These are phyloP conservation scores for Jaminaea rosea DNA, from an alignment of 1,284 basidiomycete genomes.

Conservation along the genomic window DNA sequence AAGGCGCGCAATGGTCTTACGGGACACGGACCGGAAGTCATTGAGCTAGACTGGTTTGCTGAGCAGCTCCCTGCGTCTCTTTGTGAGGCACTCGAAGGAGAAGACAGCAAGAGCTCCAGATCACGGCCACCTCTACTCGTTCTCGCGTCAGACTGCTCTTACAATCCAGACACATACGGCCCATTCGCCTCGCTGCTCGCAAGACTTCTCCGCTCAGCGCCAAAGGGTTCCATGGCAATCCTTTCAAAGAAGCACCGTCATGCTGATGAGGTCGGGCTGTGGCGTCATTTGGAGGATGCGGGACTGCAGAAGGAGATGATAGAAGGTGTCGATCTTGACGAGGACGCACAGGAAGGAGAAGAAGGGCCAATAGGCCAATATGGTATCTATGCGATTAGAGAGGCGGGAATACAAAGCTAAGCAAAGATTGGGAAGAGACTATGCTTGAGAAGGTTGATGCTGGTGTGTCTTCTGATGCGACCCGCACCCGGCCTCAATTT, in stretches of 20 bases:
- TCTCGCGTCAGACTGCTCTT: slow-evolving; percentile 12
- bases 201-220: not conserved
- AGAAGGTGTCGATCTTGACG: not conserved
- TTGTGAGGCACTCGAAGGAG: not conserved
- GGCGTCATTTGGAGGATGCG: not conserved
- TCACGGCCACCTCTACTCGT: slow-evolving; percentile 1
- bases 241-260: slow-evolving; percentile 13
- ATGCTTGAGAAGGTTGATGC: too few relatives aligned
- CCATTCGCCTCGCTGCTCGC: not conserved
- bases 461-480: too few relatives aligned
- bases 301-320: not conserved
- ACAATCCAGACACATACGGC: slow-evolving; percentile 10
- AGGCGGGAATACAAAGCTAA: too few relatives aligned
- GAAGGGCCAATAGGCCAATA: too few relatives aligned
- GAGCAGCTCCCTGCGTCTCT: not conserved
- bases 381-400: too few relatives aligned
- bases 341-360: not conserved
- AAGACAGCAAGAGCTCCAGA: too few relatives aligned
- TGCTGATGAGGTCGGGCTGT: slow-evolving; percentile 6
- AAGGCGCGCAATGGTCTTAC: not conserved
- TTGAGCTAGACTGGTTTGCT: slow-evolving; percentile 1
- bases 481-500: slow-evolving; percentile 10
- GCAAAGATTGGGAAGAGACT: too few relatives aligned
- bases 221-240: not conserved
- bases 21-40: too few relatives aligned